phyloP scores from a whole-genome alignment of 148 eudicot genomes.

The Rhododendron simsii region DNA sequence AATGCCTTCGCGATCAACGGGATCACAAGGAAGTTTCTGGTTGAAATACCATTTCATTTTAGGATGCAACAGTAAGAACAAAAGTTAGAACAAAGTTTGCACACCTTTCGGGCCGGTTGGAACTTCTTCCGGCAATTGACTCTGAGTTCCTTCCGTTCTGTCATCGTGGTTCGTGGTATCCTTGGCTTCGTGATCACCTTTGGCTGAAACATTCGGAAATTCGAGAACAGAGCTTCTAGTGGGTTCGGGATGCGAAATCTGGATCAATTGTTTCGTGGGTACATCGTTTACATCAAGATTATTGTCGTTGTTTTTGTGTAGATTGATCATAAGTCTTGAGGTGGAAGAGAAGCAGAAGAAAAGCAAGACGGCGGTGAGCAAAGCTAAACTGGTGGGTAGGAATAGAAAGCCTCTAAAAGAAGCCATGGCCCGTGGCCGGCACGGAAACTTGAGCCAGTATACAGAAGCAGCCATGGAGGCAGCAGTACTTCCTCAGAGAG shows the following conservation, averaged over 20 bases:
- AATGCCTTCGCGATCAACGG: not conserved
- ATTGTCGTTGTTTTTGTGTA: not conserved
- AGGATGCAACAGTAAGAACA: too few relatives aligned
- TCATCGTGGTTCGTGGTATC: not conserved
- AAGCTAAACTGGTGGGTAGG: slow-evolving; percentile 16
- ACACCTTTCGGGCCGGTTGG: not conserved
- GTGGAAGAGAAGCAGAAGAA: slow-evolving; percentile 26
- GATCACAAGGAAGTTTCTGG: not conserved
- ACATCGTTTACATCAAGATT: not conserved
- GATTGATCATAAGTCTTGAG: slow-evolving; percentile 18
- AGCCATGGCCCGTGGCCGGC: not conserved
- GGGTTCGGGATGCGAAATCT: slow-evolving; percentile 4
- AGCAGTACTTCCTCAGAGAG: not conserved
- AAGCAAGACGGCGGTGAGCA: slow-evolving; percentile 18
- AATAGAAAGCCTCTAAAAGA: slow-evolving; percentile 13
- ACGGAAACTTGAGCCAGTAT: not conserved
- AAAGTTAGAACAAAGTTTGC: not conserved
- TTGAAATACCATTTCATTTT: not conserved
- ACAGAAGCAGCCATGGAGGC: slow-evolving; percentile 7
- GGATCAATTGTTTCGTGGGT: not conserved
- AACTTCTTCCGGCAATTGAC: not conserved
- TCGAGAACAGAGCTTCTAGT: not conserved
- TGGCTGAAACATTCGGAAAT: not conserved
- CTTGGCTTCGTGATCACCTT: not conserved
- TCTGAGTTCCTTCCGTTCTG: not conserved